Evolutionary conservation across 352 stramenopile species (phyloP).

Genomic region (Pythium guiyangense): DNA sequence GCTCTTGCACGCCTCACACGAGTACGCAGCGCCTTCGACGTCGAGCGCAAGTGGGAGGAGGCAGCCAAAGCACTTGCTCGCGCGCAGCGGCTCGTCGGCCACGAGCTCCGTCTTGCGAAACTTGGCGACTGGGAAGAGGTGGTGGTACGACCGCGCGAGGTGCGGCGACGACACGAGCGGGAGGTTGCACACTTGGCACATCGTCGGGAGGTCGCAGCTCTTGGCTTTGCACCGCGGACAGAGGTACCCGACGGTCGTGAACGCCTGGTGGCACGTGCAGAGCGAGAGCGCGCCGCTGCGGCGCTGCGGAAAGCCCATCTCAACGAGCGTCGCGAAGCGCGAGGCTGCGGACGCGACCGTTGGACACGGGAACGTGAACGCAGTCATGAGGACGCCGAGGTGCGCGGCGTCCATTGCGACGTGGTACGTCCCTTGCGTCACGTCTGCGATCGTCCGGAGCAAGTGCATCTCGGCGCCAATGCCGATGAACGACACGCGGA

Average conservation of each 20-base stretch:
- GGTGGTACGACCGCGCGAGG: slow-evolving; percentile 96
- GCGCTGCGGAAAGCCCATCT: slow-evolving; percentile 84
- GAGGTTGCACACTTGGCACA: slow-evolving; percentile 96
- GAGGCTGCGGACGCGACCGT: slow-evolving; percentile 67
- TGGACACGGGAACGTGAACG: slow-evolving; percentile 93
- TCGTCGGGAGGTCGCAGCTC: slow-evolving; percentile 92
- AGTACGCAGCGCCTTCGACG: slow-evolving; percentile 48
- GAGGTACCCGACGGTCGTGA: slow-evolving; percentile 89
- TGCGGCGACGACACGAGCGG: slow-evolving; percentile 96
- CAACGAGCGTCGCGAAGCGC: slow-evolving; percentile 71
- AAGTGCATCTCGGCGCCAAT: slow-evolving; percentile 94
- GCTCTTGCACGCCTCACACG: slow-evolving; percentile 89
- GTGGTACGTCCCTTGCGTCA: slow-evolving; percentile 91
- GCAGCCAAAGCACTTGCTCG: slow-evolving; percentile 81
- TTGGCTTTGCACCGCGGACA: slow-evolving; percentile 94
- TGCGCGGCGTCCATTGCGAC: slow-evolving; percentile 93
- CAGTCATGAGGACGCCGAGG: slow-evolving; percentile 89
- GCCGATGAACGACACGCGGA: slow-evolving; percentile 92
- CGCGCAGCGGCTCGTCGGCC: slow-evolving; percentile 16
- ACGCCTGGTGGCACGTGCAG: slow-evolving; percentile 81
- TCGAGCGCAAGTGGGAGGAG: slow-evolving; percentile 48
- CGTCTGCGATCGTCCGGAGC: slow-evolving; percentile 81
- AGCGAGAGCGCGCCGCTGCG: slow-evolving; percentile 72
- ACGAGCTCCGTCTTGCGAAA: slow-evolving; percentile 81
- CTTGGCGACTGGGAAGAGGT: slow-evolving; percentile 96